phyloP scores from a whole-genome alignment of 305 asterid genomes.

The Rubia balearica region DNA sequence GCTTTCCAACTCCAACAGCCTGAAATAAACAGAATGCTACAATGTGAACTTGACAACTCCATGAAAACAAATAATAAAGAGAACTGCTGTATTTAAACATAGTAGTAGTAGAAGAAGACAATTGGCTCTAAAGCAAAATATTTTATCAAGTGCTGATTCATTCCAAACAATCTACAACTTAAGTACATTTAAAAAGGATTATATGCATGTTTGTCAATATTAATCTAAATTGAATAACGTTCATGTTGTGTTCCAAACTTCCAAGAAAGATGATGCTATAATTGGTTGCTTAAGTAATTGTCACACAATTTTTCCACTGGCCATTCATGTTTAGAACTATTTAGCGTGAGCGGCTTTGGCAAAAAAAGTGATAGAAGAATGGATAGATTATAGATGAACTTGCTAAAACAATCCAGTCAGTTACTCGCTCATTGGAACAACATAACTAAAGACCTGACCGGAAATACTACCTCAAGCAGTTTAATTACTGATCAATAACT shows the following conservation, averaged over 20 bases:
- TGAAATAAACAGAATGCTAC: not conserved
- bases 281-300: not conserved
- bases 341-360: not conserved
- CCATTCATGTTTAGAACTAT: not conserved
- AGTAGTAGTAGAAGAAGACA: not conserved
- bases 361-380: not conserved
- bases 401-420: not conserved
- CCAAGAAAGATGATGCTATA: not conserved
- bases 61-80: not conserved
- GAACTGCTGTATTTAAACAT: not conserved
- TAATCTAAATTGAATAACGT: not conserved
- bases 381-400: not conserved
- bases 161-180: not conserved
- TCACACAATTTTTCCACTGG: not conserved
- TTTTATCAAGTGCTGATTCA: not conserved
- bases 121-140: not conserved
- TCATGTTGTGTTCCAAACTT: not conserved
- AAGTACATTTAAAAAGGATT: not conserved
- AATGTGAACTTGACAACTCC: not conserved
- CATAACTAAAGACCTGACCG: not conserved
- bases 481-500: not conserved
- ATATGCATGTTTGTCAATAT: not conserved
- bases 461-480: not conserved
- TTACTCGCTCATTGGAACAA: not conserved
- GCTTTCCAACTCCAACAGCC: constrained; percentile 8